phyloP scores from a whole-genome alignment of 1,139 yeast species.

The Pneumocystis jirovecii region DNA sequence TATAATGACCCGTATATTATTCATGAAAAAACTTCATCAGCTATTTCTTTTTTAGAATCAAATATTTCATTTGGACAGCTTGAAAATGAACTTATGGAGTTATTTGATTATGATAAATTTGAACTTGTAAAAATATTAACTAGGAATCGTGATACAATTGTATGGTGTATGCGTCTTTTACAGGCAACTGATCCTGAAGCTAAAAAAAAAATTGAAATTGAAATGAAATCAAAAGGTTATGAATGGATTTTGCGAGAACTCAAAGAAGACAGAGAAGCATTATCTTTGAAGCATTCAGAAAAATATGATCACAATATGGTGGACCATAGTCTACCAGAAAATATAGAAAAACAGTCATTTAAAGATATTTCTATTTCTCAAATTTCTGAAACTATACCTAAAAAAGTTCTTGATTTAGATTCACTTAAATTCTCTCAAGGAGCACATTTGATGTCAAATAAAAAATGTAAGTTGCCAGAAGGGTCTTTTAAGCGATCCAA shows the following conservation, averaged over 20 bases:
- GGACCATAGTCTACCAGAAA: constrained; percentile 16
- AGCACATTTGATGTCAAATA: constrained; percentile 47
- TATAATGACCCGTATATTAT: constrained; percentile 28
- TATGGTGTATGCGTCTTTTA: constrained; percentile 38
- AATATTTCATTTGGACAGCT: constrained; percentile 29
- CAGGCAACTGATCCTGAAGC: constrained; percentile 28
- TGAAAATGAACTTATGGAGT: constrained; percentile 38
- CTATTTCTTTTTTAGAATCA: constrained; percentile 26
- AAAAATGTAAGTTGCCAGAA: constrained; percentile 59
- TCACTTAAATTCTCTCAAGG: constrained; percentile 58
- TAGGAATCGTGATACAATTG: constrained; percentile 38
- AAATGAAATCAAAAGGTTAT: constrained; percentile 26
- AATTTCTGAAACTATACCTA: constrained; percentile 17
- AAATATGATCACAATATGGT: constrained; percentile 12
- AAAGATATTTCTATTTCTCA: constrained; percentile 11
- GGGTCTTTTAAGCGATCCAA: constrained; percentile 70
- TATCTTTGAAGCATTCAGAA: not conserved
- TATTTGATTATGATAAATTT: constrained; percentile 36
- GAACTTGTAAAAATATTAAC: constrained; percentile 37
- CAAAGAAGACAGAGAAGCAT: constrained; percentile 15
- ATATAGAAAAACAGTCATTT: constrained; percentile 12
- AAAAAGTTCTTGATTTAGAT: constrained; percentile 39
- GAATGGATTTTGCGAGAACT: constrained; percentile 22
- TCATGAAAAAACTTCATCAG: constrained; percentile 24
- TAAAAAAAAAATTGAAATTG: constrained; percentile 22